Evolutionary conservation across 305 asterid species (phyloP), one percentile per base, ranked within the genome.

Genomic region (Fraxinus sp.): DNA sequence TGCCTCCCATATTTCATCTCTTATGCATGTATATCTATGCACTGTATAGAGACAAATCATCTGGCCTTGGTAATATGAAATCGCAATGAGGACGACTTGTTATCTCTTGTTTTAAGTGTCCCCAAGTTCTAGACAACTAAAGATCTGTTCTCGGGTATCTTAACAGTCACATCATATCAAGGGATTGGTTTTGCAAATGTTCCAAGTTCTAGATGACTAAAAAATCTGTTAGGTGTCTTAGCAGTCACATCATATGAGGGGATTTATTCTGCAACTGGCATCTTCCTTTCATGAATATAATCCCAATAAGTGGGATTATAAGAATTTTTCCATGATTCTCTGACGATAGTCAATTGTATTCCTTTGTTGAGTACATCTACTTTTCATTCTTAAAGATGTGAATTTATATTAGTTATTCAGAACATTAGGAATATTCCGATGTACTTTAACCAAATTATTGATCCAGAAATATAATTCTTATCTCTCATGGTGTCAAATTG

Each of bases 221-320:
- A 77, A 74, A 20, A 35, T 84, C 77, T 71, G 18, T 7, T 79
- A 52, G 35, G 83, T 43, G 28, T 36, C 70, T 77, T 22, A 78
- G 39, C 74, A 49, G 79, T 62, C 70, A n/a, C 77, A 77, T 37
- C 22, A 52, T 76, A 13, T 14, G 66, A 52, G 73, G 36, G 70
- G 14, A 46, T 82, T 77, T 39, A 73, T 70, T 71, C 24, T 71
- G 76, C 39, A 71, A 32, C 11, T 71, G 41, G 43, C 43, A 2
- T 5, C 76, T 32, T 71, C 76, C 22, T 71, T 71, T 32, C 43
- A 14, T 71, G 26, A 30, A 71, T 32, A 16, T 32, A 32, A 71
- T 71, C 75, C 39, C 39, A 70, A 5, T 71, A 9, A 71, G 36
- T 33, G 41, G 76, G 76, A 71, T 5, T 30, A 14, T 71, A 32